phyloP scores from a whole-genome alignment of 805 yeast species.

The Wickerhamomyces bisporus region DNA sequence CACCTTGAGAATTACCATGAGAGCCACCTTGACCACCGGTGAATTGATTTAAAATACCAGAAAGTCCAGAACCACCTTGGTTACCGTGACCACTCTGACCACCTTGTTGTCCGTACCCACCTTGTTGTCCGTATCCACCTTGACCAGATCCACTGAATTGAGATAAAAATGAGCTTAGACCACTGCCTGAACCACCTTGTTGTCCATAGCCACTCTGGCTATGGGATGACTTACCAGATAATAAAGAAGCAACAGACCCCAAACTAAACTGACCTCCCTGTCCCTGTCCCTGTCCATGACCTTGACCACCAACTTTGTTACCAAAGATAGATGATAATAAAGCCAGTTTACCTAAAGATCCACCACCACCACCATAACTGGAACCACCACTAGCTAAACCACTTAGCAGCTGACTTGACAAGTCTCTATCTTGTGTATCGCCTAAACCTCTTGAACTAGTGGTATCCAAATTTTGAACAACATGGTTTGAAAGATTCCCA shows the following conservation, averaged over 20 bases:
- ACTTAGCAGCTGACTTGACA: conserved; percentile 15
- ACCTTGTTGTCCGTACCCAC: conserved; percentile 15
- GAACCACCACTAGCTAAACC: conserved; percentile 19
- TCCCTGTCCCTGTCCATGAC: conserved; percentile 1
- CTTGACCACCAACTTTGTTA: too few relatives aligned
- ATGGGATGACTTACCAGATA: conserved; percentile 6
- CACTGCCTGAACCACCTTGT: neutral
- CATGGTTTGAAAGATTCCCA: conserved; percentile 16
- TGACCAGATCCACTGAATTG: conserved; percentile 8
- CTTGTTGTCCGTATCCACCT: conserved; percentile 9
- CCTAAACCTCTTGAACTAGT: conserved; percentile 17
- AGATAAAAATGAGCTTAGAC: conserved; percentile 6
- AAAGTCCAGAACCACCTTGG: conserved; percentile 8
- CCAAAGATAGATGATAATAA: conserved; percentile 13
- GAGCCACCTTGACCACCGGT: conserved; percentile 7
- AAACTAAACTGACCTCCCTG: conserved; percentile 9
- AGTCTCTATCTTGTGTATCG: conserved; percentile 15
- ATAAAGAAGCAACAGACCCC: conserved; percentile 10
- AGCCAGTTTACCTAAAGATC: conserved; percentile 11
- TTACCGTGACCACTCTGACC: conserved; percentile 6
- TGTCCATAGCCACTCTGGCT: too few relatives aligned
- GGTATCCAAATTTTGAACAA: conserved; percentile 16
- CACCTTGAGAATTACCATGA: conserved; percentile 1
- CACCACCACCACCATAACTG: conserved; percentile 10
- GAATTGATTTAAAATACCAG: neutral